Evolutionary conservation across 1,139 yeast species (phyloP).

Genomic region (Zygosaccharomyces sapae): DNA sequence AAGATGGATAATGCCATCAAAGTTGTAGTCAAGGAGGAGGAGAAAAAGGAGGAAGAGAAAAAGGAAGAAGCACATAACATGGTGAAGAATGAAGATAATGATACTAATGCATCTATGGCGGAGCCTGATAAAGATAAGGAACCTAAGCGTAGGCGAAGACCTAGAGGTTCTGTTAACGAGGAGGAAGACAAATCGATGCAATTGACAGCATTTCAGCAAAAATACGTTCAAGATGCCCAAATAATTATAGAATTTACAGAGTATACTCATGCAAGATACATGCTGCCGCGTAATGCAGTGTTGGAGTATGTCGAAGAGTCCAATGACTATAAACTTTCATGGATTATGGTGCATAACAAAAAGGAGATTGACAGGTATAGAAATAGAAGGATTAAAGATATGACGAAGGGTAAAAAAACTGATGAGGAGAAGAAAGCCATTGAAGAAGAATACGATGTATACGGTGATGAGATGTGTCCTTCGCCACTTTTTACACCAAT

Average conservation of each 20-base stretch:
- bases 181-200: slow-evolving; percentile 42
- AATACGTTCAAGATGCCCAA: slow-evolving; percentile 63
- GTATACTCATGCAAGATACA: slow-evolving; percentile 67
- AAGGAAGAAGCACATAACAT: background rate
- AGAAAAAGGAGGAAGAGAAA: slow-evolving; percentile 4
- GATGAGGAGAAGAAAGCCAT: slow-evolving; percentile 18
- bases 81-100: slow-evolving; percentile 11
- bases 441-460: slow-evolving; percentile 24
- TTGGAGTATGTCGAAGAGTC: slow-evolving; percentile 50
- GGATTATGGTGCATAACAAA: slow-evolving; percentile 33
- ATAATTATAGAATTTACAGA: slow-evolving; percentile 82
- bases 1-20: slow-evolving; percentile 10
- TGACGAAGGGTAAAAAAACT: slow-evolving; percentile 17
- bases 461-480: slow-evolving; percentile 37
- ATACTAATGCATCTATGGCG: slow-evolving; percentile 9
- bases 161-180: slow-evolving; percentile 22
- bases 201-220: slow-evolving; percentile 71
- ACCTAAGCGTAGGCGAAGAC: slow-evolving; percentile 11
- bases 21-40: slow-evolving; percentile 5
- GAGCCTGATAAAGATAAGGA: slow-evolving; percentile 2
- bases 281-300: slow-evolving; percentile 70
- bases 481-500: slow-evolving; percentile 55
- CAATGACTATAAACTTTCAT: slow-evolving; percentile 32
- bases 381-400: slow-evolving; percentile 24
- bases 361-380: slow-evolving; percentile 28